Evolutionary conservation across 148 eudicot species (phyloP), one percentile per base, ranked within the genome.

Genomic region (Heliamphora exappendiculata): DNA sequence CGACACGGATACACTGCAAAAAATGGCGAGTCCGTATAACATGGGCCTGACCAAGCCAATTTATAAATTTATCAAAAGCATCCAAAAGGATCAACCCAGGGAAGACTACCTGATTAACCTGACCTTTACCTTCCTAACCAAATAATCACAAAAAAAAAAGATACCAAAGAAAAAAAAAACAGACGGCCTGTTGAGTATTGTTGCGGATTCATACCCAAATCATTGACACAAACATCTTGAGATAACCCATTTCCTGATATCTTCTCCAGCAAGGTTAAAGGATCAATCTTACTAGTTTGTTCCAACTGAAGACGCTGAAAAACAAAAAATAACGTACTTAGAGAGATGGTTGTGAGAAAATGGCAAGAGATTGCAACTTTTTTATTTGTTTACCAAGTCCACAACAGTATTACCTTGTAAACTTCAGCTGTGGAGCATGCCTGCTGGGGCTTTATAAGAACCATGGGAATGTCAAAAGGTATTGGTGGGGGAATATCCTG

Each of bases 201-300:
- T 67, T 34, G 8, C 53, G 55, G 73, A 64, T 50, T 60, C 80
- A 78, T 89, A 94, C 98, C 98, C 75, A 94, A 81, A 86, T 94
- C 98, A 87, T 94, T 94, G 83, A 94, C 84, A 78, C 98, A 94
- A 45, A 87, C 92, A 86, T 94, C 97, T 91, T 94, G 98, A 68
- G 96, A 89, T 75, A 94, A 89, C 65, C 97, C 96, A 70, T 79
- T 72, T 74, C 78, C 78, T n/a, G 96, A 86, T 28, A 92, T 88
- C 85, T 88, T 90, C 75, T 92, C 90, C 80, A 94, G 84, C 86
- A 94, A 87, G 78, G 80, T 72, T 73, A 86, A 80, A 50, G 98
- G 96, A 82, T 92, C 94, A 78, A 88, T 75, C 72, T 87, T 84
- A 81, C 96, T 89, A 47, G 96, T 86, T 85, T 81, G 81, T 79